Conservation (phyloP, 1,284 basidiomycete genomes). For the Athelia sp. region DNA sequence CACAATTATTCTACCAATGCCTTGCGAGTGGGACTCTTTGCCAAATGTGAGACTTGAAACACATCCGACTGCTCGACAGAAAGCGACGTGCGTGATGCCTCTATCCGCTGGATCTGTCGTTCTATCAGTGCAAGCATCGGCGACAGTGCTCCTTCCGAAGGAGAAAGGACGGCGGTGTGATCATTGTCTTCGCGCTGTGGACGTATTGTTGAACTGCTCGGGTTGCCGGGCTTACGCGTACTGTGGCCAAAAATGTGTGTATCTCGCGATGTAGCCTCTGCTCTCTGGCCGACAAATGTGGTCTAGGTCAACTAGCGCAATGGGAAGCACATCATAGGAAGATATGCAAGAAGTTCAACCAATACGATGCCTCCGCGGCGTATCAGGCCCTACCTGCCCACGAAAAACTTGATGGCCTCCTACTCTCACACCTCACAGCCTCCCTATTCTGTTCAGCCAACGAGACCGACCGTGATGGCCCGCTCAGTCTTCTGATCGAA, state of each 20-base stretch:
- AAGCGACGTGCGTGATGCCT: conserved; percentile 34
- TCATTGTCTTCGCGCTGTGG: conserved; percentile 38
- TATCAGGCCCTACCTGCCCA: conserved; percentile 46
- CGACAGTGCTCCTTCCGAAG: conserved; percentile 42
- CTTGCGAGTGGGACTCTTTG: too few species aligned
- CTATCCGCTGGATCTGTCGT: conserved; percentile 42
- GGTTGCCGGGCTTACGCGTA: conserved; percentile 70
- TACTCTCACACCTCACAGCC: conserved; percentile 59
- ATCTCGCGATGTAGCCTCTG: conserved; percentile 6
- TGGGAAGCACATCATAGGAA: conserved; percentile 62
- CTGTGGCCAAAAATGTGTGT: conserved; percentile 56
- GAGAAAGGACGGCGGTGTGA: conserved; percentile 66
- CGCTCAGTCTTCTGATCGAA: conserved; percentile 5
- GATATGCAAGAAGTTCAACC: conserved; percentile 54
- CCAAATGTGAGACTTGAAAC: conserved; percentile 23
- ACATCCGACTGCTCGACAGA: conserved; percentile 45
- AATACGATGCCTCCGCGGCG: conserved; percentile 36
- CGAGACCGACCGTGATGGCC: not conserved
- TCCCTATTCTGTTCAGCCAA: conserved; percentile 22
- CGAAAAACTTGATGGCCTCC: conserved; percentile 52
- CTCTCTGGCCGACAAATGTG: conserved; percentile 8
- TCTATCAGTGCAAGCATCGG: conserved; percentile 37
- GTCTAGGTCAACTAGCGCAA: conserved; percentile 56
- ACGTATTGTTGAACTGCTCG: conserved; percentile 43
- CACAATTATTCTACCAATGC: too few species aligned